Evolutionary conservation across 2,329 filamentous ascomycete genomes (phyloP), one percentile per base, ranked within the genome.

Genomic region (Trichoderma semiorbis): DNA sequence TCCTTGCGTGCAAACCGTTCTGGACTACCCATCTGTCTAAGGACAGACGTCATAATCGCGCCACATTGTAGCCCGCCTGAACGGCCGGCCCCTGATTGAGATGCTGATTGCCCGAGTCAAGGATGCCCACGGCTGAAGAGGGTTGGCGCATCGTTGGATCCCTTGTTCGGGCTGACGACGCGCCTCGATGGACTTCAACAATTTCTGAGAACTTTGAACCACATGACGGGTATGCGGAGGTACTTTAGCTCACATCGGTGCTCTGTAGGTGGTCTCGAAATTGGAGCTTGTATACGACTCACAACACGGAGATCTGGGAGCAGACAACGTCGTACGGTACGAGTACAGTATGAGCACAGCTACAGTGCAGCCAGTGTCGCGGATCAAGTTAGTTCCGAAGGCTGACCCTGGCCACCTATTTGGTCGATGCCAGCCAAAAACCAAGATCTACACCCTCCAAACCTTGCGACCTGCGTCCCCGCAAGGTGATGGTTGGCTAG

Each of bases 381-480:
- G 72, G 71, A 72, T 73, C 70, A 74, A 73, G 55, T 26, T 47
- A 72, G 28, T 47, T 69, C 57, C 70, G 70, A 63, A 24, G 43
- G 30, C 39, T 57, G 43, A 68, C 64, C 70, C 70, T 47, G 43
- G 58, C n/a, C 43, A 47, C n/a, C 36, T 18, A n/a, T 30, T 32
- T 73, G 57, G 68, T 74, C 79, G 80, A 82, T 81, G 80, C 76
- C 76, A 73, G 74, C 70, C 75, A 74, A 78, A 82, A 82, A 77
- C n/a, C 75, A 72, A 82, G 80, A 82, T 82, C 73, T 53, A 26
- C 55, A 24, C 53, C 68, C 63, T 50, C 58, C 26, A 28, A 47
- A 53, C 36, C 69, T 65, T 50, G 60, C 36, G 28, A 30, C 60
- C 50, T 60, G 47, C 26, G 61, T 26, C 69, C 69, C 69, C 61